Evolutionary conservation across 1,139 yeast genomes (phyloP).

Genomic region (Meyerozyma sp.): DNA sequence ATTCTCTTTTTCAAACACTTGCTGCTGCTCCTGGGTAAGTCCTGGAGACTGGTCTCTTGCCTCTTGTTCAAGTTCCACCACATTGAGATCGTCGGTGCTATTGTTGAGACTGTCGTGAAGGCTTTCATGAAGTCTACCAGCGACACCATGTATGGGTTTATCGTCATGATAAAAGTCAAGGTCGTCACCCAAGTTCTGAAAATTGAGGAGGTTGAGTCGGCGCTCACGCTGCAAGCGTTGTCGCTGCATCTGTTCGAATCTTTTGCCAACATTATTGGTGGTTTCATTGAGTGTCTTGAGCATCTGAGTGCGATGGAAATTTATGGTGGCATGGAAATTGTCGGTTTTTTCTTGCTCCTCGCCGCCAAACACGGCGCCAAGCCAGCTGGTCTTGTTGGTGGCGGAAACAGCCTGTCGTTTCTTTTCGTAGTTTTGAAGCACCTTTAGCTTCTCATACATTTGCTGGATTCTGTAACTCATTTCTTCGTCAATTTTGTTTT

Average conservation of each 20-base stretch:
- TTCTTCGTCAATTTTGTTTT: constrained; percentile 53
- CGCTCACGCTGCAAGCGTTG: constrained; percentile 38
- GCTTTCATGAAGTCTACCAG: not conserved
- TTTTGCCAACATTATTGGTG: constrained; percentile 27
- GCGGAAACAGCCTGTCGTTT: constrained; percentile 27
- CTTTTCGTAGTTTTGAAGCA: constrained; percentile 47
- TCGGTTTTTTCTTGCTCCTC: constrained; percentile 26
- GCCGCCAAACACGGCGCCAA: constrained; percentile 21
- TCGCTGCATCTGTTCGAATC: constrained; percentile 37
- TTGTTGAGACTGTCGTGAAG: not conserved
- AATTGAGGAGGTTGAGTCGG: constrained; percentile 35
- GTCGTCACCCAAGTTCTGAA: constrained; percentile 31
- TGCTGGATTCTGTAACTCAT: constrained; percentile 47
- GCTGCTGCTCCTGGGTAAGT: constrained; percentile 58
- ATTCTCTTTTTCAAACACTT: constrained; percentile 68
- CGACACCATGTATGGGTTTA: not conserved
- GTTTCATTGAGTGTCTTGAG: constrained; percentile 33
- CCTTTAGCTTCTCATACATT: constrained; percentile 44
- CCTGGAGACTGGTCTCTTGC: constrained; percentile 19
- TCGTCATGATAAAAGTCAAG: constrained; percentile 10
- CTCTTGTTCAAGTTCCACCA: constrained; percentile 7
- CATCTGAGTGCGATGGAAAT: constrained; percentile 33
- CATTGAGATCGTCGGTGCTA: constrained; percentile 6
- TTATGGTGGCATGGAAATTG: constrained; percentile 20
- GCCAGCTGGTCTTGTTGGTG: constrained; percentile 14